Percentiles rank a stretch among this genome's conserved stretches.
Conservation (phyloP, 2,329 filamentous ascomycete species). For the Diaporthe nobilis region DNA sequence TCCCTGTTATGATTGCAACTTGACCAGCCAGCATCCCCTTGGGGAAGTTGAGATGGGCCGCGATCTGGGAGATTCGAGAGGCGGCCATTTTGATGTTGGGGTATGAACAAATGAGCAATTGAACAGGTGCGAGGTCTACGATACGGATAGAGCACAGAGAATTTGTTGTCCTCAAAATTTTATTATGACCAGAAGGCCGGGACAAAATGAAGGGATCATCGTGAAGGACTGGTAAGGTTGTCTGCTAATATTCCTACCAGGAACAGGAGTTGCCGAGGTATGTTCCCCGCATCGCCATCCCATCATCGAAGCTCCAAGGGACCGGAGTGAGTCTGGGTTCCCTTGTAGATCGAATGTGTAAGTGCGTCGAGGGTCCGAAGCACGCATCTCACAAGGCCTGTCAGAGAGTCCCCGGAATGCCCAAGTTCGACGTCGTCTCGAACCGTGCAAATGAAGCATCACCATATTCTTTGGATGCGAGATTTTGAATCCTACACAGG, state of each 20-base stretch:
- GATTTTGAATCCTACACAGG: neutral
- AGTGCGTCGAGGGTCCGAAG: neutral
- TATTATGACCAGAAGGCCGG: neutral
- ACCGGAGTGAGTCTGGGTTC: neutral
- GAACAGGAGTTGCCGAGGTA: constrained; percentile 11
- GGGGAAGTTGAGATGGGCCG: constrained; percentile 85
- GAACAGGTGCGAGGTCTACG: neutral
- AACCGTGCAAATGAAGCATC: neutral
- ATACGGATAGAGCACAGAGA: neutral
- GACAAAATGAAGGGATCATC: neutral
- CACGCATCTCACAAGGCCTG: neutral
- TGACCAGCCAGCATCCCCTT: constrained; percentile 84
- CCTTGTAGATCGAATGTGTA: neutral
- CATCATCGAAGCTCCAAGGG: constrained; percentile 1
- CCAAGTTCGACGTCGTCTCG: neutral
- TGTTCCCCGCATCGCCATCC: constrained; percentile 33
- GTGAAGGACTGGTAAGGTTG: neutral
- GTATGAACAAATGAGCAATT: neutral
- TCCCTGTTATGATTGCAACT: constrained; percentile 89
- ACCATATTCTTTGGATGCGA: neutral
- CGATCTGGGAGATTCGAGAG: constrained; percentile 78
- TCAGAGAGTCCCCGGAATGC: neutral
- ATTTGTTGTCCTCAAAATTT: too few relatives aligned
- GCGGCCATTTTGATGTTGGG: constrained; percentile 57
- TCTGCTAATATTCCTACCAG: neutral